Percentiles rank a stretch among this genome's conserved stretches.
Evolutionary conservation across 495 filamentous ascomycete genomes (phyloP).

Genomic region (Darksidea phi): DNA sequence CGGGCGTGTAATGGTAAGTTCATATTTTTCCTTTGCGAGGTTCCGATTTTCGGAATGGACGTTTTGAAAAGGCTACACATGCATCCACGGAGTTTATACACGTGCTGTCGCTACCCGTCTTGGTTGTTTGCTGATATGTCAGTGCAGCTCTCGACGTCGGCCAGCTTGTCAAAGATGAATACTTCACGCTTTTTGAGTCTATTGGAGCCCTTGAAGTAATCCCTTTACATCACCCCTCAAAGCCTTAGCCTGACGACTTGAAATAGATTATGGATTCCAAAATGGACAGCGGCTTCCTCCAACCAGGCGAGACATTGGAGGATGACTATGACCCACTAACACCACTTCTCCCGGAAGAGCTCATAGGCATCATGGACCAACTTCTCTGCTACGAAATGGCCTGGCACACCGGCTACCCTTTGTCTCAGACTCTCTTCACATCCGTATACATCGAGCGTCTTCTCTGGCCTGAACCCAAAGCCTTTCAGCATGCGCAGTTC

Average conservation of each 20-base stretch:
- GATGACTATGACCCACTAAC: conserved; percentile 79
- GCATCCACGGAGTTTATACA: neutral
- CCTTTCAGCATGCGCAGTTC: conserved; percentile 70
- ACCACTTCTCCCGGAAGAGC: conserved; percentile 69
- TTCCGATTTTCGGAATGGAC: too few species aligned
- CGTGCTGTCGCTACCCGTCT: neutral
- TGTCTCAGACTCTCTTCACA: conserved; percentile 94
- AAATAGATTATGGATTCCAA: conserved; percentile 93
- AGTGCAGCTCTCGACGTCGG: conserved; percentile 68
- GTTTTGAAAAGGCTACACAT: too few species aligned
- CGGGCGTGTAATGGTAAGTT: conserved; percentile 65
- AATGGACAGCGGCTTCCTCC: conserved; percentile 90
- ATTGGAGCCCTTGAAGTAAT: conserved; percentile 90
- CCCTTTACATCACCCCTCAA: conserved; percentile 21
- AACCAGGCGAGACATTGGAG: conserved; percentile 73
- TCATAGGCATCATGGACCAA: conserved; percentile 92
- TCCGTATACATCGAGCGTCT: conserved; percentile 87
- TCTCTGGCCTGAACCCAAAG: conserved; percentile 65
- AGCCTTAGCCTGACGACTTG: neutral
- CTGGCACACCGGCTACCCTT: conserved; percentile 92
- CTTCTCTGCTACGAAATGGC: conserved; percentile 93
- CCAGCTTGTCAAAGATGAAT: conserved; percentile 88
- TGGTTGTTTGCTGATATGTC: conserved; percentile 1
- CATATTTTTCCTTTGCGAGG: neutral
- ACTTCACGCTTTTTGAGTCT: conserved; percentile 88